Conservation (phyloP, 2,329 filamentous ascomycete genomes). For the Neofusicoccum sp. region DNA sequence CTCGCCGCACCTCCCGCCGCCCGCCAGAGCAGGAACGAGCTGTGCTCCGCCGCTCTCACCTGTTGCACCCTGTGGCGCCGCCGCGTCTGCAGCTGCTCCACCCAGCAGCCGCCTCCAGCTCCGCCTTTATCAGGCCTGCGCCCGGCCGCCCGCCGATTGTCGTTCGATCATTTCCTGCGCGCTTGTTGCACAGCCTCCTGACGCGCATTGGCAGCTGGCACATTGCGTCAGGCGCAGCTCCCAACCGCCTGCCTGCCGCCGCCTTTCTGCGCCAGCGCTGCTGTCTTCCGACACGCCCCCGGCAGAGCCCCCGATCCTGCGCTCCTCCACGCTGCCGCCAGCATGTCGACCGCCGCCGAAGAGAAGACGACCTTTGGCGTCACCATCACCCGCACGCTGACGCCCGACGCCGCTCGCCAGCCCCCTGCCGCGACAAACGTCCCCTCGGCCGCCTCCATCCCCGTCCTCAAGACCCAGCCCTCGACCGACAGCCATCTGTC, state of each 20-base stretch:
- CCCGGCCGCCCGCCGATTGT: not conserved
- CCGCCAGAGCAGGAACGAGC: not conserved
- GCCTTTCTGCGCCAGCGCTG: not conserved
- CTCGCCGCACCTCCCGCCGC: not conserved
- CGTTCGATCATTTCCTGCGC: not conserved
- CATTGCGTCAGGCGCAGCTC: not conserved
- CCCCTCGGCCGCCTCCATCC: not conserved
- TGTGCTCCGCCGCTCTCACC: not conserved
- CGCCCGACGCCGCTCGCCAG: not conserved
- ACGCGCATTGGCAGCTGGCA: constrained; percentile 6
- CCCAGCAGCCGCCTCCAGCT: too few species aligned
- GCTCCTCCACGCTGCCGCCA: not conserved
- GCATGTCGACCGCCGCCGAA: constrained; percentile 4
- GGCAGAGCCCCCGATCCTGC: not conserved
- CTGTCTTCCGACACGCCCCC: not conserved
- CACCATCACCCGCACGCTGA: constrained; percentile 15
- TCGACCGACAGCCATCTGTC: constrained; percentile 12
- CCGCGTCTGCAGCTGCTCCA: too few species aligned
- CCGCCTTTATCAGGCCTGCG: too few species aligned
- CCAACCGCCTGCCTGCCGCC: constrained; percentile 5
- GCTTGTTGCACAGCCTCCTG: constrained; percentile 1
- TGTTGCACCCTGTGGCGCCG: not conserved
- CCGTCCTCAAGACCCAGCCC: constrained; percentile 8
- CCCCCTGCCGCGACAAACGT: not conserved
- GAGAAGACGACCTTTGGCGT: constrained; percentile 19